These are phyloP conservation scores for Boletus sp. DNA, from an alignment of 1,284 basidiomycete genomes.

Conservation along the genomic window DNA sequence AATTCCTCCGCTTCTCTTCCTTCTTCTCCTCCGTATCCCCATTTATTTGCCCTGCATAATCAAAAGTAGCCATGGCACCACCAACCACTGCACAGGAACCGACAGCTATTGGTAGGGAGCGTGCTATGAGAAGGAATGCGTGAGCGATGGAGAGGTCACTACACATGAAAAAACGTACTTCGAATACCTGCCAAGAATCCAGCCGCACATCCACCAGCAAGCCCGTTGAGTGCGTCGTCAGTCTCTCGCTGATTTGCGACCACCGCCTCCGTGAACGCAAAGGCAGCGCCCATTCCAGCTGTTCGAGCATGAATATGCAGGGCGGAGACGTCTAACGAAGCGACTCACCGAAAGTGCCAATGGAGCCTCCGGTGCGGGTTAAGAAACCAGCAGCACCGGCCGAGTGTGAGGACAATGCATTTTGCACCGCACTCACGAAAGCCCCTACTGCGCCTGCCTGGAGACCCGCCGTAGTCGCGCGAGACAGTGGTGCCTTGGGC, in stretches of 20 bases:
- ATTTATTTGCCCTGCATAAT: conserved; percentile 70
- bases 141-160: conserved; percentile 5
- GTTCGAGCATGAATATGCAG: conserved; percentile 44
- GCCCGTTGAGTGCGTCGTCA: conserved; percentile 82
- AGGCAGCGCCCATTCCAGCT: conserved; percentile 92
- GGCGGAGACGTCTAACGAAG: conserved; percentile 67
- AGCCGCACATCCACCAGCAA: conserved; percentile 87
- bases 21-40: conserved; percentile 40
- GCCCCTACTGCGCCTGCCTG: conserved; percentile 73
- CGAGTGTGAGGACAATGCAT: conserved; percentile 73
- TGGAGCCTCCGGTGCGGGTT: conserved; percentile 41
- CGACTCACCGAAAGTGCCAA: conserved; percentile 83
- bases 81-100: conserved; percentile 81
- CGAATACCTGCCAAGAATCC: conserved; percentile 87
- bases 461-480: conserved; percentile 60
- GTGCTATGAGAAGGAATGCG: conserved; percentile 43
- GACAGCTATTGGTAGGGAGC: conserved; percentile 81
- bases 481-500: conserved; percentile 53
- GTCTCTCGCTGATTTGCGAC: conserved; percentile 81
- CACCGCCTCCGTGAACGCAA: conserved; percentile 76
- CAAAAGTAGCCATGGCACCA: conserved; percentile 78
- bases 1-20: conserved; percentile 63
- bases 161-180: conserved; percentile 42
- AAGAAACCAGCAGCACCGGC: conserved; percentile 35
- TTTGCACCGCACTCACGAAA: conserved; percentile 79